Conservation (phyloP, 805 yeast genomes). For the Kuraishia borneana region DNA sequence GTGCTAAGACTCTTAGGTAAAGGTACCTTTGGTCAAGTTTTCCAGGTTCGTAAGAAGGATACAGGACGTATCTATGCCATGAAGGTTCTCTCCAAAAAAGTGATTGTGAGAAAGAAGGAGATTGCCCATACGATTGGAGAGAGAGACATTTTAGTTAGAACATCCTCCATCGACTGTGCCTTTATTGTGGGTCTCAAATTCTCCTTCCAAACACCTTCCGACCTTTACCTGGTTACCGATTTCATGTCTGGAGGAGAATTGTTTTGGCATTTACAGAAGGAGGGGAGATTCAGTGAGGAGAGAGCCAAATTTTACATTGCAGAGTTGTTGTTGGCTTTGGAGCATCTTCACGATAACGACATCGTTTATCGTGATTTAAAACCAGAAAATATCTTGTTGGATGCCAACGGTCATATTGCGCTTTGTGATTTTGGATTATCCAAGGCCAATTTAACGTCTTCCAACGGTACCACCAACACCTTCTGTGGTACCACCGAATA, state of each 20-base stretch:
- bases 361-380: conserved; percentile 94
- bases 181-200: conserved; percentile 94
- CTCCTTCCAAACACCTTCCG: conserved; percentile 91
- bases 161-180: conserved; percentile 81
- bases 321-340: conserved; percentile 84
- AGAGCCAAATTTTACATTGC: conserved; percentile 97
- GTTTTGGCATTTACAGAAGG: conserved; percentile 94
- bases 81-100: conserved; percentile 92
- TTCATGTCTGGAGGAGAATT: conserved; percentile 98
- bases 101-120: conserved; percentile 93
- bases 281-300: conserved; percentile 86
- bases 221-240: conserved; percentile 88
- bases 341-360: conserved; percentile 90
- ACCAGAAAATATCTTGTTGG: conserved; percentile 91
- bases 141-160: conserved; percentile 85
- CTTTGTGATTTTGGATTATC: conserved; percentile 95
- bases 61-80: conserved; percentile 91
- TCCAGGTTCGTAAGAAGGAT: conserved; percentile 96
- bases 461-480: conserved; percentile 87
- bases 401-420: conserved; percentile 96
- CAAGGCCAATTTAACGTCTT: conserved; percentile 70
- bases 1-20: conserved; percentile 96
- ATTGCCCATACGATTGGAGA: conserved; percentile 98
- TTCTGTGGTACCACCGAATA: conserved; percentile 98
- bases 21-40: conserved; percentile 97